Base-by-base conservation (phyloP, 2,329 filamentous ascomycete genomes). In the Geosmithia putterillii region DNA sequence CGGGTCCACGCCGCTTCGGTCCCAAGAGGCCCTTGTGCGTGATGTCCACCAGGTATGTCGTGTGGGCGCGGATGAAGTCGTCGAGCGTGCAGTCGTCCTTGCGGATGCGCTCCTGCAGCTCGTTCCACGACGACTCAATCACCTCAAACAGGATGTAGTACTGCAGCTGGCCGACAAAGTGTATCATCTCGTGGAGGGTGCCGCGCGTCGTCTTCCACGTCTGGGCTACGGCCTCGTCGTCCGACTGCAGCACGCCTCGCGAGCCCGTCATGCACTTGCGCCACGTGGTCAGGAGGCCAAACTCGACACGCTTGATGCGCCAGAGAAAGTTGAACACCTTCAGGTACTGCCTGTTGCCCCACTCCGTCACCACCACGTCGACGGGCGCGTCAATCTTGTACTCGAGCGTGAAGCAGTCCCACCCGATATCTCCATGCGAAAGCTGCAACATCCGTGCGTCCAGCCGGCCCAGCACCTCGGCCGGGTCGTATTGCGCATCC, bases 241-340 rank as follows among this genome's bases (percentile, higher is more conserved):
- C 75, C 25, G 77, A 83, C 48, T 84, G 82, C 7, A 98, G 74
- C 1, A 96, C 88, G n/a, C 90, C 88, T 47, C 92, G 77, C 3
- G 89, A 80, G 38, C 92, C 92, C 0, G 92, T 98, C 80, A 95
- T 96, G 62, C 85, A 94, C 50, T 89, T 84, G 45, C 92, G 81
- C 89, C 92, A 98, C 36, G 87, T 92, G 12, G 84, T 87, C 5
- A 83, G 77, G 1, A 98, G 75, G 0, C 86, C 89, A 56, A 96
- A 98, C 57, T 98, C 92, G 42, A 98, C 92, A 22, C 92, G 83
- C 65, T 98, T 98, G 56, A 98, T 87, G 48, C 92, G 83, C 90
- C 92, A 98, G 3, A 98, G 74, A 57, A 98, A 95, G 63, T 98
- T 98, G 74, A 98, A 98, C 9, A 98, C 87, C 59, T 96, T 96